These are phyloP conservation scores for Torulaspora indica DNA, from an alignment of 805 yeast species.

Conservation along the genomic window DNA sequence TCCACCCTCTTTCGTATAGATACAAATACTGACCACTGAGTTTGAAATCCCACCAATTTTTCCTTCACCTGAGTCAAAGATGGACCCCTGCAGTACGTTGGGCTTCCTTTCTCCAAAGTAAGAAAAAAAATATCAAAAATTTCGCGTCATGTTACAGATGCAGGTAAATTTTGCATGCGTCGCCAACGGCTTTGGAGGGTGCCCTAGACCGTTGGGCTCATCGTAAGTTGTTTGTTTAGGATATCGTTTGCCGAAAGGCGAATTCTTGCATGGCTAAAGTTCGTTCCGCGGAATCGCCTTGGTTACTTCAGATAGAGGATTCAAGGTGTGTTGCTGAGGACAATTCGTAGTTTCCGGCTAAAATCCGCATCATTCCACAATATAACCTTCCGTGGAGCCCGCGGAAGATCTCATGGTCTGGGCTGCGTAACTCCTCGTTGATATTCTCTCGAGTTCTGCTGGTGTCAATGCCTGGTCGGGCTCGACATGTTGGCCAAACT, in stretches of 20 bases:
- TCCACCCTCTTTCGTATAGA: conserved; percentile 1
- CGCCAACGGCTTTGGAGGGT: neutral
- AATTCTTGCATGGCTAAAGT: no score
- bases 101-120: neutral
- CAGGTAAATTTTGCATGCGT: neutral
- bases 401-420: no score
- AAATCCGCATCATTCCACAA: no score
- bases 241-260: neutral
- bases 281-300: neutral
- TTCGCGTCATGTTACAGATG: neutral
- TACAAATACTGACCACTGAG: neutral
- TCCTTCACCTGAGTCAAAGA: neutral
- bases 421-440: no score
- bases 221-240: neutral
- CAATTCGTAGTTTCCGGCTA: no score
- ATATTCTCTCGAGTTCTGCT: no score
- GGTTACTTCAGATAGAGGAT: no score
- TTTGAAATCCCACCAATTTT: neutral
- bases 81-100: neutral
- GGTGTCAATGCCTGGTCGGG: no score
- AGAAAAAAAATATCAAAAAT: neutral
- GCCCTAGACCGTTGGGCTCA: neutral
- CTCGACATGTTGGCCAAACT: no score
- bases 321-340: no score
- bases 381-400: no score